Evolutionary conservation across 768 basidiomycete genomes (phyloP).

Genomic region (Cantharellus cinnabarinus): DNA sequence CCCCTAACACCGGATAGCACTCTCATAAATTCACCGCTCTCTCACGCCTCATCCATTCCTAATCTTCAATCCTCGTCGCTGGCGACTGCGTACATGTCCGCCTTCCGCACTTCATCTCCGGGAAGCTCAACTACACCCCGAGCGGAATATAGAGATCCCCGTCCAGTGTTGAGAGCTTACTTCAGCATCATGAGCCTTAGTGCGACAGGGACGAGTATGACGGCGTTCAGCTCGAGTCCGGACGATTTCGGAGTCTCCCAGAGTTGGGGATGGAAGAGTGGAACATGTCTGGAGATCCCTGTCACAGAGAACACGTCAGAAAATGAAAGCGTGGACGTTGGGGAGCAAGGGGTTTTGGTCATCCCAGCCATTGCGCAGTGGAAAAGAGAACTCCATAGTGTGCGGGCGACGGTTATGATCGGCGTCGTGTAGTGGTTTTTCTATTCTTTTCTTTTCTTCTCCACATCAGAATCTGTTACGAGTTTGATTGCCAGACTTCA

Average conservation of each 20-base stretch:
- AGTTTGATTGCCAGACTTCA: too few relatives aligned
- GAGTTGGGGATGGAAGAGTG: conserved; percentile 84
- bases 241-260: conserved; percentile 70
- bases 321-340: background rate
- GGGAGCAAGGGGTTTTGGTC: background rate
- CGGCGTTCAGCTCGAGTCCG: conserved; percentile 67
- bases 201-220: conserved; percentile 61
- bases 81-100: conserved; percentile 5
- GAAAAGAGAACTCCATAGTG: conserved; percentile 21
- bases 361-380: background rate
- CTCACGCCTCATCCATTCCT: conserved; percentile 1
- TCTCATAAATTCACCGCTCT: background rate
- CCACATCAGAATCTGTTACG: too few relatives aligned
- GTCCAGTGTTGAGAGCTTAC: conserved; percentile 51
- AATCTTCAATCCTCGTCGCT: background rate
- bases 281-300: conserved; percentile 14
- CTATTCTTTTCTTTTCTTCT: background rate
- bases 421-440: conserved; percentile 37
- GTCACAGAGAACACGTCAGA: background rate
- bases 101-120: conserved; percentile 6
- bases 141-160: conserved; percentile 57
- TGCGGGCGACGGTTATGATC: conserved; percentile 61
- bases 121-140: conserved; percentile 19
- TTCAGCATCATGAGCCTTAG: conserved; percentile 71
- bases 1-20: background rate